phyloP scores from a whole-genome alignment of 2,329 filamentous ascomycete genomes.

The Fusarium multiceps region DNA sequence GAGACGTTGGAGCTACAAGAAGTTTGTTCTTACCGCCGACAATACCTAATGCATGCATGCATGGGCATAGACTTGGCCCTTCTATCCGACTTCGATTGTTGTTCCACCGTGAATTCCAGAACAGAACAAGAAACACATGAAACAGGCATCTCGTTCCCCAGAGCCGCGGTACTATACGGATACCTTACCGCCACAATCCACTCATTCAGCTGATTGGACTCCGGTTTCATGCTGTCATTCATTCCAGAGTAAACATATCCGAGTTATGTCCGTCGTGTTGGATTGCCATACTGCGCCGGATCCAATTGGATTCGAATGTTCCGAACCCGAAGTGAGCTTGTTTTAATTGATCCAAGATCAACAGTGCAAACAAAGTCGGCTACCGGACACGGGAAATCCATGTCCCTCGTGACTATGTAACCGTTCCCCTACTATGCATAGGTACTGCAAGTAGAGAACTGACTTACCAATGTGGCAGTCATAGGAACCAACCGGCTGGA shows the following conservation, averaged over 20 bases:
- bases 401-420: background rate
- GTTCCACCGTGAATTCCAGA: conserved; percentile 7
- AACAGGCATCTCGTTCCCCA: conserved; percentile 14
- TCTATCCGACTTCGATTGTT: background rate
- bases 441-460: conserved; percentile 1
- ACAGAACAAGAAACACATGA: conserved; percentile 16
- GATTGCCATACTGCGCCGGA: background rate
- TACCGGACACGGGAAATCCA: background rate
- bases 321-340: background rate
- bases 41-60: background rate
- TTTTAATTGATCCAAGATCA: conserved; percentile 7
- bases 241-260: conserved; percentile 26
- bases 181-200: conserved; percentile 10
- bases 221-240: background rate
- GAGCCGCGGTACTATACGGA: background rate
- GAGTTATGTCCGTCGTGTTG: conserved; percentile 24
- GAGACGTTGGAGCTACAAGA: background rate
- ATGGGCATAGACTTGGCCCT: background rate
- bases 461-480: background rate
- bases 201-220: conserved; percentile 22
- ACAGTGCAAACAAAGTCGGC: background rate
- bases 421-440: background rate
- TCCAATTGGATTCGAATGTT: background rate
- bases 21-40: background rate
- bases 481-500: conserved; percentile 10